Evolutionary conservation across 2,329 filamentous ascomycete genomes (phyloP), one percentile per base, ranked within the genome.

Genomic region (Sporothrix brasiliensis): DNA sequence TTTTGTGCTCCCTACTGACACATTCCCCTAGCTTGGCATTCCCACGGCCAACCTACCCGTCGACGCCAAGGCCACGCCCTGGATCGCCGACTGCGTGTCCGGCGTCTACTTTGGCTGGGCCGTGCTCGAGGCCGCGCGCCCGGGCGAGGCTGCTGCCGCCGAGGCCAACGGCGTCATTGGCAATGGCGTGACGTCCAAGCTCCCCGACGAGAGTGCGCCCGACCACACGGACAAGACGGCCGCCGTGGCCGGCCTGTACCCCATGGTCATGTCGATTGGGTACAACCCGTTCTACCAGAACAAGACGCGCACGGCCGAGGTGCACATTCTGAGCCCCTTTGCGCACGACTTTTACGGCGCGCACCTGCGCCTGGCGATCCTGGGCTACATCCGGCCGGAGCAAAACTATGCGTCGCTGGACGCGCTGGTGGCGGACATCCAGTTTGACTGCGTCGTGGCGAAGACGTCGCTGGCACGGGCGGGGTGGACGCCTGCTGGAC

Each of bases 271-370:
- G 90, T 92, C 89, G 72, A 94, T 97, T 74, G 95, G 95, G 58
- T 98, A 94, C 86, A 99, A 98, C 81, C 95, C 95, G 0, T 98
- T 94, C 82, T 99, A 97, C 86, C 93, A 94, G 79, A 98, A 99
- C 84, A 89, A 86, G 4, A 88, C 92, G 61, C 89, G 92, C 73
- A 92, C 88, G 73, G 93, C 95, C 77, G 93, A 97, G 84, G 93
- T 97, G 70, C 93, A 97, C 81, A 87, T 99, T 69, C 86, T 99
- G 80, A 89, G 92, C 77, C 79, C 84, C 56, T 97, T 97, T 79
- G 79, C 81, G 1, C 82, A 84, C 52, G 93, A 98, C 78, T 99
- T 99, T 79, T 98, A 98, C 81, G 92, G 87, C 73, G 87, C 86
- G 5, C 87, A 88, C 74, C 91, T 98, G 84, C 89, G 92, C 54